Conservation (phyloP, 768 basidiomycete genomes). For the Kwoniella pini region DNA sequence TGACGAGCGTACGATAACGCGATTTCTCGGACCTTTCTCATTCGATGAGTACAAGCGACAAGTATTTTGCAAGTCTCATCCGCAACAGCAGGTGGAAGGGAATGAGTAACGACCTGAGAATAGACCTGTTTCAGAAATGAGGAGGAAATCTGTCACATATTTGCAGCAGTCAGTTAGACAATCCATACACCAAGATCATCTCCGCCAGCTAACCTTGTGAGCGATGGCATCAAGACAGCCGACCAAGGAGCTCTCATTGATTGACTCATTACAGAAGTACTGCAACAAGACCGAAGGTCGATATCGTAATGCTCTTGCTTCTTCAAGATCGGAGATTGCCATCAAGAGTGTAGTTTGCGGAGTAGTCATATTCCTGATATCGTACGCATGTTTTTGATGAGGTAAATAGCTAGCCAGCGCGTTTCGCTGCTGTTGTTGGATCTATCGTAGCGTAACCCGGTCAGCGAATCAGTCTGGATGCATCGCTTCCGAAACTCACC, state of each 20-base stretch:
- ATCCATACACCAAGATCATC: not conserved
- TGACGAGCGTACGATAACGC: conserved; percentile 80
- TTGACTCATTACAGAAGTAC: conserved; percentile 83
- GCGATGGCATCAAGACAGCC: conserved; percentile 82
- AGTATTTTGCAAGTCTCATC: conserved; percentile 74
- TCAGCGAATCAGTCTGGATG: not conserved
- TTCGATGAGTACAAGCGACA: conserved; percentile 75
- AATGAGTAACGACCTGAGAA: conserved; percentile 73
- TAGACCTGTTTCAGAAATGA: conserved; percentile 73
- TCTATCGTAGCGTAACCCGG: conserved; percentile 56
- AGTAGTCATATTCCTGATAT: conserved; percentile 72
- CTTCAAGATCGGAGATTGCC: conserved; percentile 83
- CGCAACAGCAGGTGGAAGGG: conserved; percentile 68
- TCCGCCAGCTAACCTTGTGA: conserved; percentile 77
- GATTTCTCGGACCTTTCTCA: conserved; percentile 75
- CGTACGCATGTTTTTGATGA: conserved; percentile 60
- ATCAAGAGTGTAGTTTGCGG: conserved; percentile 84
- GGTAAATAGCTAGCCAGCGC: conserved; percentile 68
- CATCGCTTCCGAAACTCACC: conserved; percentile 39
- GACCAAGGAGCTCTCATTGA: conserved; percentile 73
- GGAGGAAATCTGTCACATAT: conserved; percentile 66
- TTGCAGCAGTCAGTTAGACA: not conserved
- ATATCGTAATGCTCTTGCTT: conserved; percentile 76
- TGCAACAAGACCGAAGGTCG: conserved; percentile 76
- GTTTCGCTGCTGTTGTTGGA: conserved; percentile 68